Base-by-base conservation (phyloP, 495 filamentous ascomycete species). In the Penicilliopsis zonata region DNA sequence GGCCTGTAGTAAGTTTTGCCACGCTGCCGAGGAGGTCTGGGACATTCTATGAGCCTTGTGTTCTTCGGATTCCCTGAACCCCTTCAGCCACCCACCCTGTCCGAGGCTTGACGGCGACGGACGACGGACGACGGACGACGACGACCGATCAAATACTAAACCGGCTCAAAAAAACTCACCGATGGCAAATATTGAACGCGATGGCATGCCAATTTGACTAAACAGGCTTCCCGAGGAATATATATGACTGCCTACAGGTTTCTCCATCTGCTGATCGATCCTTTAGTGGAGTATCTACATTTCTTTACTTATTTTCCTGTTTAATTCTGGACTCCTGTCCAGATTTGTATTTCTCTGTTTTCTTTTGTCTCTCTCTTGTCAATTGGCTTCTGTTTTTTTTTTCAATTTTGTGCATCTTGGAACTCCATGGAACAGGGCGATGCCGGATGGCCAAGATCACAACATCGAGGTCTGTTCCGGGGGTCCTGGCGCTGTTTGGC, bases 1-100 rank as follows among this genome's bases (percentile, higher is more conserved):
- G 18, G 90, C 90, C 20, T 98, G 90, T 67, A 92, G 86, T 67
- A 96, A 95, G 59, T 95, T 98, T 65, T 95, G 90, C 61, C 90
- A 98, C 57, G 90, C 90, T 28, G 90, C 86, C 18, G 90, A 98
- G 58, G 90, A 98, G 52, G 77, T 79, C 24, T 98, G 90, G 90
- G 76, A 86, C 44, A 85, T 98, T 41, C 71, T 94, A 44, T 98
- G 49, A 62, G 26, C 22, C 7, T 14, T 7, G 21, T 24, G 21
- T 30, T n/a, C 13, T 3, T 17, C 13, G 5, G 18, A 4, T 30
- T 3, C 10, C 10, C 25, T 13, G 10, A 27, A 12, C 25, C 4
- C 5, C 25, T 27, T n/a, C 25, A 9, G 10, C 25, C 25, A 27
- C 5, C 4, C 25, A 13, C 25, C n/a, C n/a, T n/a, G n/a, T n/a